A percentile compares a stretch with the other conserved stretches of the same genome.
phyloP scores from a whole-genome alignment of 2,329 filamentous ascomycete species.

The Chaetomium olivaceum region DNA sequence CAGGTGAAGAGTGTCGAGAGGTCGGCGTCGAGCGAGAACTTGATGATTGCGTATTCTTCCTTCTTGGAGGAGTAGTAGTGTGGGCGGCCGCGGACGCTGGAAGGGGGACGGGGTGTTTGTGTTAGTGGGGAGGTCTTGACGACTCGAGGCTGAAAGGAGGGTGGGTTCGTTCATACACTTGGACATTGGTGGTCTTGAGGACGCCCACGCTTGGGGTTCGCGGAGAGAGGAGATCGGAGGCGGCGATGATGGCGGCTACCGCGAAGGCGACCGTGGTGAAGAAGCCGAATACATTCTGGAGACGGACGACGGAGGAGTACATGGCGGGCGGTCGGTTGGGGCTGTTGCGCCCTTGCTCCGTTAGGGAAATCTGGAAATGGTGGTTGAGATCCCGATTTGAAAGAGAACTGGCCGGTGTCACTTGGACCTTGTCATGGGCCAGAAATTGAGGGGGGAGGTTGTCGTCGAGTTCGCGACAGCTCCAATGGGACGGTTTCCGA shows the following conservation, averaged over 20 bases:
- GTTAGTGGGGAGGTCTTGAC: slow-evolving; percentile 11
- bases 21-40: slow-evolving; percentile 91
- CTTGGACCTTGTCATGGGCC: slow-evolving; percentile 21
- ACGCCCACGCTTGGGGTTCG: slow-evolving; percentile 63
- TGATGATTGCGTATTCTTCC: slow-evolving; percentile 93
- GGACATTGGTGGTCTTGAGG: slow-evolving; percentile 71
- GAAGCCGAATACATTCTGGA: slow-evolving; percentile 95
- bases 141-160: not conserved
- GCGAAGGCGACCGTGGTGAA: slow-evolving; percentile 92
- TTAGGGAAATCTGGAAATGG: not conserved
- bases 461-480: slow-evolving; percentile 15
- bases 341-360: slow-evolving; percentile 8
- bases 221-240: slow-evolving; percentile 71
- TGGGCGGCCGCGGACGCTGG: slow-evolving; percentile 82
- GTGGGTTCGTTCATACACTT: slow-evolving; percentile 64
- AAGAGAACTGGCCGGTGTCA: slow-evolving; percentile 14
- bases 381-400: slow-evolving; percentile 6
- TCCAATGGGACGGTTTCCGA: slow-evolving; percentile 8
- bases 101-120: slow-evolving; percentile 12
- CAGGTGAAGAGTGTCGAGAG: slow-evolving; percentile 88
- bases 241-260: slow-evolving; percentile 75
- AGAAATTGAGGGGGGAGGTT: not conserved
- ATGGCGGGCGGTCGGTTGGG: slow-evolving; percentile 53
- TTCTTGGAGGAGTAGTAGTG: slow-evolving; percentile 92
- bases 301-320: slow-evolving; percentile 82